Base-by-base conservation (phyloP, 257 asterid species). In the Buddleja alternifolia region DNA sequence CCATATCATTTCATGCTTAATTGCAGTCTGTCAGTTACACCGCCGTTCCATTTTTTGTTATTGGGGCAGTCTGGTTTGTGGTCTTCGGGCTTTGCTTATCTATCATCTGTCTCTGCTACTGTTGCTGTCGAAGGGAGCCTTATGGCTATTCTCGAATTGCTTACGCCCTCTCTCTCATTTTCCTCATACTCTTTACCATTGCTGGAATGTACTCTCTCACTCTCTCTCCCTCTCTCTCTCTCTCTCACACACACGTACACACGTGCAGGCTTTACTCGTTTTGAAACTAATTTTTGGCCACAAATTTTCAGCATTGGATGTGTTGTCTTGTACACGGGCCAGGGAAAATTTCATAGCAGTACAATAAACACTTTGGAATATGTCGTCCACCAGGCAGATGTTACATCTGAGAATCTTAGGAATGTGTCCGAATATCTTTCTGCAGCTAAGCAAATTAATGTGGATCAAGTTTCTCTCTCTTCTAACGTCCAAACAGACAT, bases 11-110 rank as follows among this genome's bases (percentile, higher is more conserved):
- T 66, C 23, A 45, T 78, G 46, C 66, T 63, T 73, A 29, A 25
- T 29, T 83, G 89, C 95, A 85, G 95, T 89, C 95, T 5, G 96
- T 92, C 60, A 75, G 71, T 45, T 89, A 81, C 76, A 84, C 93
- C 7, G 92, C 88, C 15, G 84, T 59, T 56, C 95, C 97, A 6
- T 76, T 91, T 36, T 86, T 92, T 52, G 45, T 78, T 2, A 63
- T 82, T 71, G 96, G 89, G 20, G 80, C 71, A 19, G 73, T 83
- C 68, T 92, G 96, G 96, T 86, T 89, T 63, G 78, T 72, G 25
- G 7, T 73, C 54, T 89, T 87, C 34, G 93, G 85, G n/a, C 66
- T 85, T 32, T 81, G 82, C 81, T 72, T 83, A 47, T 57, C 66
- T 60, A 64, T 78, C 81, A 75, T 85, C 79, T 78, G 76, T 61